Evolutionary conservation across 805 yeast genomes (phyloP).

Genomic region (Metschnikowia henanensis): DNA sequence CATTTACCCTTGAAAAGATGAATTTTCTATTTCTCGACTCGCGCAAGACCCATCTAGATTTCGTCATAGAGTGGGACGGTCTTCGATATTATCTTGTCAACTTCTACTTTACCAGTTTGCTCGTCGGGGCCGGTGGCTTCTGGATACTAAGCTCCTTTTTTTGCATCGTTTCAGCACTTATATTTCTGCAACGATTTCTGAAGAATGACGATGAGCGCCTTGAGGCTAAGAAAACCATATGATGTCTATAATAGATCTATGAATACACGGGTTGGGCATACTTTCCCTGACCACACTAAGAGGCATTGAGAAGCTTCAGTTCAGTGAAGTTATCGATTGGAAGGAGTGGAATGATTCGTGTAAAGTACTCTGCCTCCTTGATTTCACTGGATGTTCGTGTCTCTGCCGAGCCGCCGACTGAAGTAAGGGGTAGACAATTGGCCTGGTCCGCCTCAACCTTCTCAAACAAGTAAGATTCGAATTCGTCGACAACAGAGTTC

Average conservation of each 20-base stretch:
- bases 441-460: conserved; percentile 24
- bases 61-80: conserved; percentile 39
- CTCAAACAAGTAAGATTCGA: conserved; percentile 38
- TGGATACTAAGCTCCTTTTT: conserved; percentile 35
- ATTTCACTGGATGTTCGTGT: conserved; percentile 11
- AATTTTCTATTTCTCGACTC: conserved; percentile 12
- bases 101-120: conserved; percentile 31
- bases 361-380: conserved; percentile 36
- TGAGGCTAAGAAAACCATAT: background rate
- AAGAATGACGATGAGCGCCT: background rate
- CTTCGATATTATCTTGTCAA: conserved; percentile 40
- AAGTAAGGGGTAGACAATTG: conserved; percentile 9
- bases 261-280: background rate
- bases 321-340: conserved; percentile 32
- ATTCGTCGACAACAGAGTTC: conserved; percentile 46
- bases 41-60: conserved; percentile 21
- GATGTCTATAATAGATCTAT: background rate
- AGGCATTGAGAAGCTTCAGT: conserved; percentile 19
- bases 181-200: conserved; percentile 20
- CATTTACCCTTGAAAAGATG: conserved; percentile 9
- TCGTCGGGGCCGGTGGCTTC: conserved; percentile 37
- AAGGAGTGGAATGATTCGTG: conserved; percentile 38
- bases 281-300: too few relatives aligned
- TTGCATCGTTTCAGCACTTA: conserved; percentile 28
- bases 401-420: conserved; percentile 2